phyloP scores from a whole-genome alignment of 352 stramenopile species.

The Globisporangium cederbergense region DNA sequence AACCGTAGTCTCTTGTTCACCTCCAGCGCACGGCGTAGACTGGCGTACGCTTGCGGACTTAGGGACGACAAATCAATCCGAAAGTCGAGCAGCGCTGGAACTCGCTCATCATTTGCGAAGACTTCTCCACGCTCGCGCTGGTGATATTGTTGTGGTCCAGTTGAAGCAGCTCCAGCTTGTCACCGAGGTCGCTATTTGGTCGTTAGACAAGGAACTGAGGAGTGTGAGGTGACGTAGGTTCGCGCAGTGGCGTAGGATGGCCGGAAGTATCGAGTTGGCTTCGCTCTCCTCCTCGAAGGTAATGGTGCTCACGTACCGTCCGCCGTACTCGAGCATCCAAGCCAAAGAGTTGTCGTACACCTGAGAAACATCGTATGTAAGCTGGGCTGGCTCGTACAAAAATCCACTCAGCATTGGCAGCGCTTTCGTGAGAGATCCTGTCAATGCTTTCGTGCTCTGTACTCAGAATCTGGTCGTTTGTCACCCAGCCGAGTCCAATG shows the following conservation, averaged over 20 bases:
- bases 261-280: neutral
- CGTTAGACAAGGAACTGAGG: neutral
- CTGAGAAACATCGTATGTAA: neutral
- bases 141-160: neutral
- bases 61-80: neutral
- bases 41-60: neutral
- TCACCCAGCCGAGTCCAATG: conserved; percentile 4
- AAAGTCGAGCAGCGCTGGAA: neutral
- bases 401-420: neutral
- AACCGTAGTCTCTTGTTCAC: neutral
- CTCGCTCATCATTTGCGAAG: neutral
- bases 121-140: neutral
- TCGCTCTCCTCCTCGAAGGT: neutral
- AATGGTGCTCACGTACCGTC: neutral
- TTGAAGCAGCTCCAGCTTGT: neutral
- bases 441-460: neutral
- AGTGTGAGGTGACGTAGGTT: neutral
- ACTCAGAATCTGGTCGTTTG: neutral
- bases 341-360: neutral
- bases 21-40: neutral
- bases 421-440: neutral
- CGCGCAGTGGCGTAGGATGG: neutral
- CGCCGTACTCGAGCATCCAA: neutral
- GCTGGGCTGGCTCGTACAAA: neutral
- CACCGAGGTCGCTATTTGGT: neutral